These are phyloP conservation scores for Mycena vulgaris DNA, from an alignment of 768 basidiomycete species.

Conservation along the genomic window DNA sequence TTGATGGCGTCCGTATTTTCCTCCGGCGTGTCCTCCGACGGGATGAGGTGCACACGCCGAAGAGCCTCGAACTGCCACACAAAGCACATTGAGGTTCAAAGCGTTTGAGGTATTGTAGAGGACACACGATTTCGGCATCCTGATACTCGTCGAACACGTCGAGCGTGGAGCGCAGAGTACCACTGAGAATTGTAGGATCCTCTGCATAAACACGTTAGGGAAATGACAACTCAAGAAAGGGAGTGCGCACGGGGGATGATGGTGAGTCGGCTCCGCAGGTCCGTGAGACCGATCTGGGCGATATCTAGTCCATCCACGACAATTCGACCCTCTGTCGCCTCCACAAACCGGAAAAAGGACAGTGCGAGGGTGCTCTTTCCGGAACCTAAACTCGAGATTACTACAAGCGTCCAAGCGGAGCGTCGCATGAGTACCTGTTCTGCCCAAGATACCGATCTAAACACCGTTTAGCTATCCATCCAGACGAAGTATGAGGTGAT, in stretches of 20 bases:
- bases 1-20: slow-evolving; percentile 70
- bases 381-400: too few species aligned
- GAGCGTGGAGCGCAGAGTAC: slow-evolving; percentile 83
- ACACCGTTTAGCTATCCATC: not conserved
- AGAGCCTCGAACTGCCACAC: slow-evolving; percentile 76
- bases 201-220: slow-evolving; percentile 69
- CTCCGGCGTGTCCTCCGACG: slow-evolving; percentile 64
- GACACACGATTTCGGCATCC: slow-evolving; percentile 84
- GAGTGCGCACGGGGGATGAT: slow-evolving; percentile 79
- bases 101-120: too few species aligned
- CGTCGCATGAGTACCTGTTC: too few species aligned
- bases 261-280: slow-evolving; percentile 77
- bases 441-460: slow-evolving; percentile 79
- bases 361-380: slow-evolving; percentile 89
- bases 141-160: slow-evolving; percentile 93
- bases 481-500: not conserved
- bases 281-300: slow-evolving; percentile 75
- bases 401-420: too few species aligned
- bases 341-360: slow-evolving; percentile 89
- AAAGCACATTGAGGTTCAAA: too few species aligned
- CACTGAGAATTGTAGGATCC: slow-evolving; percentile 92
- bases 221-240: not conserved
- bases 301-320: slow-evolving; percentile 77
- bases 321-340: slow-evolving; percentile 76
- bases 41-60: slow-evolving; percentile 87